phyloP scores from a whole-genome alignment of 1,139 yeast species.

The Pichia sp. region DNA sequence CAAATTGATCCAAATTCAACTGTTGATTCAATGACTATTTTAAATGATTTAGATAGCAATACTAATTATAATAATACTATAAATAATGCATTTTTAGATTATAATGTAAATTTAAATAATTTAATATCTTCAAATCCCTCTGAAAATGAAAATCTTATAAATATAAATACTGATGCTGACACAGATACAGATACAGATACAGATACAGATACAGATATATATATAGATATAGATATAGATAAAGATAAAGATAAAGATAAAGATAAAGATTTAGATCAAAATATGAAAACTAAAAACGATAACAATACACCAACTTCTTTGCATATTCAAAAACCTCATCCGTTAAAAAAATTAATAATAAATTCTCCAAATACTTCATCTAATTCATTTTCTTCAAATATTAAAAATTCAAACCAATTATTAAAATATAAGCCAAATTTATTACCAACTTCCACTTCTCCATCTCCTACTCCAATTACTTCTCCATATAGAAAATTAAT shows the following conservation, averaged over 20 bases:
- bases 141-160: not conserved
- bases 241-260: too few relatives aligned
- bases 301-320: too few relatives aligned
- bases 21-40: too few relatives aligned
- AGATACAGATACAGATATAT: too few relatives aligned
- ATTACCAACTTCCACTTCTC: not conserved
- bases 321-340: conserved; percentile 2
- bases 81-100: conserved; percentile 11
- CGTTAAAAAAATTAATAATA: conserved; percentile 8
- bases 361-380: conserved; percentile 6
- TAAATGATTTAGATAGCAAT: too few relatives aligned
- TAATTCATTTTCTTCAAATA: not conserved
- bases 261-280: too few relatives aligned
- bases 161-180: too few relatives aligned
- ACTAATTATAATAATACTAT: too few relatives aligned
- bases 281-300: too few relatives aligned
- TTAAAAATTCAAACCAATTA: not conserved
- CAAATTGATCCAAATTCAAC: conserved; percentile 8
- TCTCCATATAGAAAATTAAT: conserved; percentile 1
- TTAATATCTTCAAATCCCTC: not conserved
- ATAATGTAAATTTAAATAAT: conserved; percentile 1
- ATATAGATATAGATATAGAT: too few relatives aligned
- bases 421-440: not conserved
- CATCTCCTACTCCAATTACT: not conserved
- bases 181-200: too few relatives aligned